Conservation (phyloP, 352 stramenopile species). For the Globisporangium nagaii region DNA sequence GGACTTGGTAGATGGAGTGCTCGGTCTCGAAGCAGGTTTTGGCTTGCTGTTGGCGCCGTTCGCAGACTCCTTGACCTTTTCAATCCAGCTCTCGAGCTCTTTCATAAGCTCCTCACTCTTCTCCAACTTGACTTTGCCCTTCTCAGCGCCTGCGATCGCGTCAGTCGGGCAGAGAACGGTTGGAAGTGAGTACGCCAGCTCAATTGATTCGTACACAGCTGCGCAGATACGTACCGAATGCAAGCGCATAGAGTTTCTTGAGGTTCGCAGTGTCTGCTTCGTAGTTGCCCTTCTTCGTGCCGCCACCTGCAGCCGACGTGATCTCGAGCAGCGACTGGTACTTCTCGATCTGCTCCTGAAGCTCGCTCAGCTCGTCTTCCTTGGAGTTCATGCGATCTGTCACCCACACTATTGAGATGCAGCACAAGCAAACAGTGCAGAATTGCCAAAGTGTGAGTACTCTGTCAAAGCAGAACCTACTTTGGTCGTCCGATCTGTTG, state of each 20-base stretch:
- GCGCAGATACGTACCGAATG: slow-evolving; percentile 7
- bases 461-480: neutral
- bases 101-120: slow-evolving; percentile 17
- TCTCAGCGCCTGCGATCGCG: neutral
- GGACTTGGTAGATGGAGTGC: neutral
- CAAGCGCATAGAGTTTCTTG: slow-evolving; percentile 7
- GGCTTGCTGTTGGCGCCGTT: neutral
- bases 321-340: slow-evolving; percentile 77
- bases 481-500: too few relatives aligned
- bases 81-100: slow-evolving; percentile 20
- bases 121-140: slow-evolving; percentile 3
- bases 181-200: neutral
- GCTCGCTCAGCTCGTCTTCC: slow-evolving; percentile 77
- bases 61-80: neutral
- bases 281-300: slow-evolving; percentile 10
- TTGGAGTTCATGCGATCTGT: slow-evolving; percentile 88
- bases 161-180: neutral
- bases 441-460: neutral
- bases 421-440: neutral
- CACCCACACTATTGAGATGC: slow-evolving; percentile 80
- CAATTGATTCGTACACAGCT: too few relatives aligned
- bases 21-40: neutral
- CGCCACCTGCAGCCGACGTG: slow-evolving; percentile 15
- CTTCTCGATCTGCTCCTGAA: slow-evolving; percentile 82
- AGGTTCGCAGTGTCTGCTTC: slow-evolving; percentile 1